Percentiles rank a stretch among this genome's conserved stretches.
Conservation (phyloP, 805 yeast genomes). For the Nakazawaea ambrosiae region DNA sequence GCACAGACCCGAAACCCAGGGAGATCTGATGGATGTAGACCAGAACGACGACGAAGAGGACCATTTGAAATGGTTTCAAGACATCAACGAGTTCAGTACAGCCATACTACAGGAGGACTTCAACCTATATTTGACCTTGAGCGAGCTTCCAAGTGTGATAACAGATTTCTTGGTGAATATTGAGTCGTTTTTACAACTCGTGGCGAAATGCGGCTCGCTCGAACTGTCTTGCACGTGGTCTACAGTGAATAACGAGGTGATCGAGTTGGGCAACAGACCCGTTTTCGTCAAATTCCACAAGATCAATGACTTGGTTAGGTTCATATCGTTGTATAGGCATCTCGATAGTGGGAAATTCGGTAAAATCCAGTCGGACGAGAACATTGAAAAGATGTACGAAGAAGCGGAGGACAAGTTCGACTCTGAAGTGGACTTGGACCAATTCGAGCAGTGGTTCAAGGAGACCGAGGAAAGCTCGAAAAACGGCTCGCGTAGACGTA, state of each 20-base stretch:
- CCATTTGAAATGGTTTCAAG: not conserved
- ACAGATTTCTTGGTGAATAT: not conserved
- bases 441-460: slow-evolving; percentile 1
- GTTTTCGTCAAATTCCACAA: slow-evolving; percentile 23
- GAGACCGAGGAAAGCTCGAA: slow-evolving; percentile 3
- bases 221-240: not conserved
- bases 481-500: not conserved
- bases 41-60: no score
- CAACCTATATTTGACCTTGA: no score
- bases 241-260: slow-evolving; percentile 10
- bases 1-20: no score
- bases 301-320: slow-evolving; percentile 18
- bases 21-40: not conserved
- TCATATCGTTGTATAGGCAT: slow-evolving; percentile 12
- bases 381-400: slow-evolving; percentile 1
- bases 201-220: not conserved
- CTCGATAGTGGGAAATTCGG: slow-evolving; percentile 2
- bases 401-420: not conserved
- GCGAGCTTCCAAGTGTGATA: no score
- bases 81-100: not conserved
- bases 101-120: no score
- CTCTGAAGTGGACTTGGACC: not conserved
- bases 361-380: not conserved
- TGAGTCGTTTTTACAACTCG: not conserved
- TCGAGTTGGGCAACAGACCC: slow-evolving; percentile 13